Base-by-base conservation (phyloP, 2,329 filamentous ascomycete genomes). In the Paramyrothecium roridum region DNA sequence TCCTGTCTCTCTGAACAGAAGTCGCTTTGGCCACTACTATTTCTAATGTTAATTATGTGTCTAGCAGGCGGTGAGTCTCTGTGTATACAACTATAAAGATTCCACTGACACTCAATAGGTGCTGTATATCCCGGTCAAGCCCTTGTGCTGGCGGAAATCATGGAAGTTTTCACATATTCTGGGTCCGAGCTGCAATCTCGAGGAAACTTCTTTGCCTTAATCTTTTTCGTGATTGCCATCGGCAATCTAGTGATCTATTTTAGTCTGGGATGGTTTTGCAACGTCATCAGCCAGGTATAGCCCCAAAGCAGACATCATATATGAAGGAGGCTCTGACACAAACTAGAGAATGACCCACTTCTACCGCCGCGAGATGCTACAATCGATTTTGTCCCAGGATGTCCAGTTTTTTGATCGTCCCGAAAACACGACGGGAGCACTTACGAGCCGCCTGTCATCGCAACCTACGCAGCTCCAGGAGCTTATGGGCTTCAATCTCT, bases 201-300 rank as follows among this genome's bases (percentile, higher is more conserved):
- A 1, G 81, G 79, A 10, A 74, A 84, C 61, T 83, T 83, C 60
- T 83, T 73, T 67, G 76, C 80, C 0, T 69, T 76, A 52, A 83
- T 84, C 80, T 84, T 84, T 57, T 76, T 81, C 48, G 71, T 82
- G 1, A 61, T 81, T 40, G 78, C 80, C 3, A 67, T 71, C 3
- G 78, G 72, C 3, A 70, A 72, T n/a, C 67, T 79, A 1, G 49
- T 80, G 1, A 68, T 72, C 11, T 83, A 83, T 60, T 73, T 73
- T 48, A 48, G 61, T 10, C 60, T 76, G 37, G 74, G 75, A 2
- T 73, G 63, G 55, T 48, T 64, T 2, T 69, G 71, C 16, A 76
- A 75, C 54, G 56, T 62, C 7, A 63, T 73, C 11, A 62, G 70
- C 11, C 67, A 69, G 58, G 64, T 63, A 54, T 23, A 55, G 19